These are phyloP conservation scores for Rhodotorula glutinis DNA, from an alignment of 1,284 basidiomycete species.

Conservation along the genomic window DNA sequence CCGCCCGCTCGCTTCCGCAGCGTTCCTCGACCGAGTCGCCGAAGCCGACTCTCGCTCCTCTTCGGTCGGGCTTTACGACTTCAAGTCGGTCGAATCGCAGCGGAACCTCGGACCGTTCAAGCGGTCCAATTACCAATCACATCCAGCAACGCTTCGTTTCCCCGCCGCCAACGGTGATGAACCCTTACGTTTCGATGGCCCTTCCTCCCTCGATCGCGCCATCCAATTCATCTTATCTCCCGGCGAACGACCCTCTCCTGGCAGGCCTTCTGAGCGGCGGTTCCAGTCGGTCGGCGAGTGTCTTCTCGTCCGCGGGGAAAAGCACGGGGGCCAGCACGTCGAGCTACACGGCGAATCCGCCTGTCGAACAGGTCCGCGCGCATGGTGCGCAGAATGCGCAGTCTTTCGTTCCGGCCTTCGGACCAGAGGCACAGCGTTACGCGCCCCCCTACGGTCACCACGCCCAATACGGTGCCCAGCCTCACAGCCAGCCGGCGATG, in stretches of 20 bases:
- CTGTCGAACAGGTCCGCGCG: too few relatives aligned
- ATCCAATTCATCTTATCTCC: slow-evolving; percentile 9
- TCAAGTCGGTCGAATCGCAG: not conserved
- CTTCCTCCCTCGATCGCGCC: not conserved
- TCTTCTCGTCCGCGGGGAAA: too few relatives aligned
- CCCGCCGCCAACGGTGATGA: slow-evolving; percentile 15
- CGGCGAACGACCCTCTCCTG: slow-evolving; percentile 28
- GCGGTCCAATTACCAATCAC: slow-evolving; percentile 27
- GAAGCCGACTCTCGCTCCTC: not conserved
- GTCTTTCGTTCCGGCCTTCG: too few relatives aligned
- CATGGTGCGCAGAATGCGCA: not conserved
- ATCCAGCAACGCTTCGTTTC: slow-evolving; percentile 33
- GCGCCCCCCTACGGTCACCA: not conserved
- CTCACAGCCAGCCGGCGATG: slow-evolving; percentile 16
- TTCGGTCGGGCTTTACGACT: not conserved
- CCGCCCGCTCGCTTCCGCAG: too few relatives aligned
- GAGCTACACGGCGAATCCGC: too few relatives aligned
- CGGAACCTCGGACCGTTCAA: slow-evolving; percentile 6
- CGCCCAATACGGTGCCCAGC: not conserved
- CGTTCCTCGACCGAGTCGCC: too few relatives aligned
- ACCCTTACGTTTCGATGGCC: slow-evolving; percentile 19
- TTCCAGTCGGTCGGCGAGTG: not conserved
- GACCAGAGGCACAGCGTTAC: not conserved
- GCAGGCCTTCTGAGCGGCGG: slow-evolving; percentile 19
- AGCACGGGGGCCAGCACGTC: too few relatives aligned